phyloP scores from a whole-genome alignment of 257 asterid genomes.

The Scutellaria minor region DNA sequence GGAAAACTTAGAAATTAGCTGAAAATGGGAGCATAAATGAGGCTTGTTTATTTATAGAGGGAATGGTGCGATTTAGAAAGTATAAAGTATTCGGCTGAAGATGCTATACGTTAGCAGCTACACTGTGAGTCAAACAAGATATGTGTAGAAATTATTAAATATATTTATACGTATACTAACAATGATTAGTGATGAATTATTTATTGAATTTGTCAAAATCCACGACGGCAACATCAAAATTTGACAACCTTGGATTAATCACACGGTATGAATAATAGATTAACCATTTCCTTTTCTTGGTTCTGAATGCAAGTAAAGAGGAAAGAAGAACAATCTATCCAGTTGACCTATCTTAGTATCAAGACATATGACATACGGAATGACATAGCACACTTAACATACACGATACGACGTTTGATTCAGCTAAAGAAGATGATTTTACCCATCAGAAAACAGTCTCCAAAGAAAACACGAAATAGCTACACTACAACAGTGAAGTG shows the following conservation, averaged over 20 bases:
- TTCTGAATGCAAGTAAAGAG: slow-evolving; percentile 6
- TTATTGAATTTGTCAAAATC: slow-evolving; percentile 13
- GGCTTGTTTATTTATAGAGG: background rate
- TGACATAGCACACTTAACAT: background rate
- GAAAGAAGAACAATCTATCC: slow-evolving; percentile 3
- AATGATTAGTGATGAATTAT: background rate
- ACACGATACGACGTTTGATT: background rate
- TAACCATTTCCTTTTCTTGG: background rate
- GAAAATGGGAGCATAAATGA: background rate
- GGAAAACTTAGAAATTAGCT: background rate
- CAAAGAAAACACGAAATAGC: background rate
- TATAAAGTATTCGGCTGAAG: slow-evolving; percentile 3
- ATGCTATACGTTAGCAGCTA: background rate
- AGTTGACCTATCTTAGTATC: slow-evolving; percentile 7
- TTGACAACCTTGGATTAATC: slow-evolving; percentile 7
- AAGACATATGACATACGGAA: background rate
- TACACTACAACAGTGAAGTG: background rate
- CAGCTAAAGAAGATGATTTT: background rate
- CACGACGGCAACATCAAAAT: background rate
- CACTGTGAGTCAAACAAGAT: background rate
- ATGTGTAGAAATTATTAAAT: too few species aligned
- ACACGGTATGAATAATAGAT: background rate
- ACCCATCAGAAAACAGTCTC: slow-evolving; percentile 5
- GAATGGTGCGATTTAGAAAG: background rate
- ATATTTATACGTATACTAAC: too few species aligned